phyloP scores from a whole-genome alignment of 139 green algal genomes.

The Chlamydomonas sp. region DNA sequence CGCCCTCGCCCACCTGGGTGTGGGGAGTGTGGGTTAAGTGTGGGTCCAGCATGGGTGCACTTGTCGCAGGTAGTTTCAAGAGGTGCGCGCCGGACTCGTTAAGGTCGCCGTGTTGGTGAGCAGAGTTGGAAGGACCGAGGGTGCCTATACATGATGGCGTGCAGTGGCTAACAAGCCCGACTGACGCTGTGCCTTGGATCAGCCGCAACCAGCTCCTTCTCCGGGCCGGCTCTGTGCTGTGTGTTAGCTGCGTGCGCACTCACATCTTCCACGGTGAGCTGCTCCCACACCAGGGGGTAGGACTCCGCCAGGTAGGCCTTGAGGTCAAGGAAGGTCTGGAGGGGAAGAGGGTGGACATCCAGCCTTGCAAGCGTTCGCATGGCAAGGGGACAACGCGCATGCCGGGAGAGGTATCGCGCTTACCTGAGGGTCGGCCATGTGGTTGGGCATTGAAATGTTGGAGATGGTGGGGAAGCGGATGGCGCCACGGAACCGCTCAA shows the following conservation, averaged over 20 bases:
- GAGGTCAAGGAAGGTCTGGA: not conserved
- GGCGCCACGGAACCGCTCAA: conserved; percentile 31
- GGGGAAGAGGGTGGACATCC: not conserved
- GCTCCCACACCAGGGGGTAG: conserved; percentile 25
- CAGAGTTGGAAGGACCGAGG: not conserved
- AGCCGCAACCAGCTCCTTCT: not conserved
- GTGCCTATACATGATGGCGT: not conserved
- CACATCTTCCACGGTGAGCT: conserved; percentile 43
- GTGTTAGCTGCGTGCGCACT: not conserved
- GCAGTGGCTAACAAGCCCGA: too few species aligned
- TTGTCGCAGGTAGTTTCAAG: not conserved
- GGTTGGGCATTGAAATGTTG: not conserved
- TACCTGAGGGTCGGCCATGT: conserved; percentile 23
- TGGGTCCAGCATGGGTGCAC: not conserved
- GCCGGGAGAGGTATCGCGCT: not conserved
- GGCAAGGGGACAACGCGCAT: not conserved
- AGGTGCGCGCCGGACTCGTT: not conserved
- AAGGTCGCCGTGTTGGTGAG: not conserved
- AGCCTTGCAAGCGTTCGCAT: too few species aligned
- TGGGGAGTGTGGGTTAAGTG: not conserved
- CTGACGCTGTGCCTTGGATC: not conserved
- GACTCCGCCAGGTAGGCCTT: conserved; percentile 11
- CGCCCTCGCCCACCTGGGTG: conserved; percentile 14
- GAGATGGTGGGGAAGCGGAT: conserved; percentile 36
- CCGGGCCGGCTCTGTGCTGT: not conserved